These are phyloP conservation scores for Xerocomus brunneocitrinus DNA, from an alignment of 768 basidiomycete species.

Conservation along the genomic window DNA sequence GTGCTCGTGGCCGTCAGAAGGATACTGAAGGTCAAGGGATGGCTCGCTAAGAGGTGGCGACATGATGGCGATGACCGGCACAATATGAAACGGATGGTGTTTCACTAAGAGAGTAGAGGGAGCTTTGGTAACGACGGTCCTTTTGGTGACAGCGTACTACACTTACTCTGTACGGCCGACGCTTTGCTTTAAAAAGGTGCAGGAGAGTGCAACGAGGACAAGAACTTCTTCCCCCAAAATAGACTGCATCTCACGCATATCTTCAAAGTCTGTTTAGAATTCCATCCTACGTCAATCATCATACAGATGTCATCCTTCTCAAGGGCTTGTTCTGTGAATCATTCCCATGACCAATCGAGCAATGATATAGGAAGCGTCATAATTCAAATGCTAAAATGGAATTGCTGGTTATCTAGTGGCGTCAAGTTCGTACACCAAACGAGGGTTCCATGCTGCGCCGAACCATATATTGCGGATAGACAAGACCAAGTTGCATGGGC, in stretches of 20 bases:
- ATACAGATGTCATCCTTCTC: not conserved
- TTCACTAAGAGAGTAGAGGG: not conserved
- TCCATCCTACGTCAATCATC: constrained; percentile 20
- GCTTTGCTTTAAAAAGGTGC: constrained; percentile 21
- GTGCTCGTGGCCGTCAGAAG: constrained; percentile 16
- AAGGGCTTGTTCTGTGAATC: constrained; percentile 21
- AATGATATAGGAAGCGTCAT: not conserved
- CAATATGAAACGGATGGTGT: constrained; percentile 22
- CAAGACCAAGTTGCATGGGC: constrained; percentile 18
- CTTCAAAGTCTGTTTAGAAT: constrained; percentile 16
- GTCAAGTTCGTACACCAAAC: constrained; percentile 17
- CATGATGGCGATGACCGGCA: constrained; percentile 21
- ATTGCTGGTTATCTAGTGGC: constrained; percentile 25
- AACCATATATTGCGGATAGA: constrained; percentile 5
- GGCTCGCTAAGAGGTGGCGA: constrained; percentile 21
- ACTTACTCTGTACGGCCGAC: constrained; percentile 13
- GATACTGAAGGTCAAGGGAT: constrained; percentile 16
- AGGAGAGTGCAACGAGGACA: constrained; percentile 22
- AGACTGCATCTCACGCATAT: constrained; percentile 22
- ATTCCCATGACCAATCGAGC: constrained; percentile 12
- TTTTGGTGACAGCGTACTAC: constrained; percentile 3
- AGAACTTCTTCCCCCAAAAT: constrained; percentile 19
- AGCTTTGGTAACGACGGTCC: not conserved
- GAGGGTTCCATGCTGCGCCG: constrained; percentile 21
- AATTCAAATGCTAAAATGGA: constrained; percentile 19